A percentile compares a stretch with the other conserved stretches of the same genome.
Evolutionary conservation across 495 filamentous ascomycete genomes (phyloP).

Genomic region (Zalerion maritima): DNA sequence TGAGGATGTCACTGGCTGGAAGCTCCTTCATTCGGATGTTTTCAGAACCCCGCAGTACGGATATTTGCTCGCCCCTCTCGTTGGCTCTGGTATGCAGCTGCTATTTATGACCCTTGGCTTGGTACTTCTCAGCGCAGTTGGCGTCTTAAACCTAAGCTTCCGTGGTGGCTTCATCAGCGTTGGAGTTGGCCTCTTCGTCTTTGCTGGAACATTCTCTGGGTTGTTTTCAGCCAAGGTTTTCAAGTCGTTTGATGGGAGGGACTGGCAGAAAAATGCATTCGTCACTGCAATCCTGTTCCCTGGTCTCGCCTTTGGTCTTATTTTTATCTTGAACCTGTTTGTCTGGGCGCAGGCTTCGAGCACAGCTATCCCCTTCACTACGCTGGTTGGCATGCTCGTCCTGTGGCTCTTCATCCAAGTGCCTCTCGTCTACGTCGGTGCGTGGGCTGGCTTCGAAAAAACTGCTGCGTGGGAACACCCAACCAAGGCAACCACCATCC

Average conservation of each 20-base stretch:
- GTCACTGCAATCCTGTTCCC: conserved; percentile 79
- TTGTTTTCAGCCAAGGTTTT: conserved; percentile 81
- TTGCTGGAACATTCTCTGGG: conserved; percentile 82
- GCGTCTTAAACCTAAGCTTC: conserved; percentile 80
- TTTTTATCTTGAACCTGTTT: conserved; percentile 83
- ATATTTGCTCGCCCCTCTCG: conserved; percentile 65
- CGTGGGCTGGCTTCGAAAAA: conserved; percentile 61
- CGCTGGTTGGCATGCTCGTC: conserved; percentile 57
- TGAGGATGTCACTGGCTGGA: conserved; percentile 87
- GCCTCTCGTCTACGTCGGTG: conserved; percentile 74
- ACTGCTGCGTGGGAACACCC: conserved; percentile 70
- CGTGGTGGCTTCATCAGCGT: conserved; percentile 85
- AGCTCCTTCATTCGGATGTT: conserved; percentile 87
- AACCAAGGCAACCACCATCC: conserved; percentile 60
- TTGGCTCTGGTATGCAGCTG: conserved; percentile 83
- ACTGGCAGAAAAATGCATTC: conserved; percentile 69
- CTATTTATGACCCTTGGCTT: conserved; percentile 74
- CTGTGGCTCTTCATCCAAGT: conserved; percentile 87
- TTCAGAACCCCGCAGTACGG: conserved; percentile 68
- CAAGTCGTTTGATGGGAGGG: conserved; percentile 68
- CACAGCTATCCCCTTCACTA: conserved; percentile 81
- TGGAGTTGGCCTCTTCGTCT: conserved; percentile 72
- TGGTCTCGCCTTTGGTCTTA: conserved; percentile 59
- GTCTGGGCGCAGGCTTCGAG: conserved; percentile 89
- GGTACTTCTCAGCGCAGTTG: conserved; percentile 64